Evolutionary conservation across 2,329 filamentous ascomycete genomes (phyloP), one percentile per base, ranked within the genome.

Genomic region (Ustulina deusta): DNA sequence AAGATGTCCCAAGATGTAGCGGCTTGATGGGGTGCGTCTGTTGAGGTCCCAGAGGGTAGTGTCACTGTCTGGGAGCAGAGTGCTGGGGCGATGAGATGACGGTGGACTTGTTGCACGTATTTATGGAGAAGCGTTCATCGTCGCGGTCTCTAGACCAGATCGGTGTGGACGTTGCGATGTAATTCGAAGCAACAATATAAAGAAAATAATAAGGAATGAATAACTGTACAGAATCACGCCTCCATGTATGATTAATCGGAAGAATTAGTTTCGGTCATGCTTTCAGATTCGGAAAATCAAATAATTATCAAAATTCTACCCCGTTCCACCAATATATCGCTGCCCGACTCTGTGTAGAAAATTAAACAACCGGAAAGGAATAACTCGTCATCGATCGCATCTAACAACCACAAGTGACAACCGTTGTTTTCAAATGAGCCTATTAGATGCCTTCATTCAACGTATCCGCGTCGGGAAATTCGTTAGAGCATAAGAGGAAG

Each of bases 401-500:
- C 1, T 25, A n/a, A 36, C 20, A 29, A 7, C 29, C 13, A 34
- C 17, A 36, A 22, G 2, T 6, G 15, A 34, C 2, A 1, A 13
- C 10, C n/a, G 1, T 6, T 11, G 2, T 17, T n/a, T 38, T 3
- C 6, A 11, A 38, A 11, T 10, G 9, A 1, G 13, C 17, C 32
- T n/a, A 57, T 51, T 6, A 2, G 1, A 48, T 55, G 29, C 13
- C 11, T 27, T 13, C 13, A n/a, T 13, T 6, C n/a, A 40, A 29
- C 2, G 6, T 44, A 22, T 7, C n/a, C 17, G n/a, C 6, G 32
- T 5, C 6, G 73, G 1, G 5, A 20, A 40, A 13, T 32, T 38
- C n/a, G 40, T 71, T n/a, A 63, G 34, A 71, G 48, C 15, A 70
- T n/a, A 15, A 65, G 9, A 1, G 51, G 57, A 56, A 66, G 20